Evolutionary conservation across 495 filamentous ascomycete species (phyloP).

Genomic region (Aspergillus carlsbadensis): DNA sequence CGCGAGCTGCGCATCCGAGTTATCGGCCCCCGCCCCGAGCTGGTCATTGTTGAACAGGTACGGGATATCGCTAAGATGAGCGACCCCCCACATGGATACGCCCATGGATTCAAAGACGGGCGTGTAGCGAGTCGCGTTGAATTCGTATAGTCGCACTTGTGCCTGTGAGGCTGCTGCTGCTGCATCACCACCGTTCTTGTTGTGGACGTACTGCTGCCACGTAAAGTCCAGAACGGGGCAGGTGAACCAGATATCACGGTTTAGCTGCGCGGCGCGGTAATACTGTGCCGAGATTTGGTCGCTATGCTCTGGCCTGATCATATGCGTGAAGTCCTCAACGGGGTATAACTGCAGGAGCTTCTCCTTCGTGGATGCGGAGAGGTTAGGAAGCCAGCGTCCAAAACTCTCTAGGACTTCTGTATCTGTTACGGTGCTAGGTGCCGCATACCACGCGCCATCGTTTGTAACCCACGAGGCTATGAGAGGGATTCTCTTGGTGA

Average conservation of each 20-base stretch:
- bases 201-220: constrained; percentile 33
- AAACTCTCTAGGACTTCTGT: constrained; percentile 27
- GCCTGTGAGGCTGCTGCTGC: constrained; percentile 10
- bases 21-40: constrained; percentile 20
- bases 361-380: constrained; percentile 24
- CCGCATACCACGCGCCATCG: constrained; percentile 33
- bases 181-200: too few species aligned
- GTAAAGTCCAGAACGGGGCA: constrained; percentile 44
- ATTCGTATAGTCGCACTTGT: constrained; percentile 41
- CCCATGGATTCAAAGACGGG: constrained; percentile 29
- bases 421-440: constrained; percentile 20
- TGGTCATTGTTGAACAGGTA: constrained; percentile 38
- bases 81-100: constrained; percentile 33
- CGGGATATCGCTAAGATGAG: constrained; percentile 46
- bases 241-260: constrained; percentile 45
- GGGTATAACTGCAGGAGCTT: constrained; percentile 36
- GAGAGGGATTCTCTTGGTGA: constrained; percentile 33
- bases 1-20: constrained; percentile 17
- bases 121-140: constrained; percentile 43
- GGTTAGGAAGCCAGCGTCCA: constrained; percentile 21
- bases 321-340: constrained; percentile 31
- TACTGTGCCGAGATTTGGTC: constrained; percentile 35
- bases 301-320: constrained; percentile 13
- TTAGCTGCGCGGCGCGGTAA: constrained; percentile 42
- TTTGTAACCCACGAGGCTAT: constrained; percentile 34